Evolutionary conservation across 2,329 filamentous ascomycete genomes (phyloP).

Genomic region (Cercospora zeae-maydis): DNA sequence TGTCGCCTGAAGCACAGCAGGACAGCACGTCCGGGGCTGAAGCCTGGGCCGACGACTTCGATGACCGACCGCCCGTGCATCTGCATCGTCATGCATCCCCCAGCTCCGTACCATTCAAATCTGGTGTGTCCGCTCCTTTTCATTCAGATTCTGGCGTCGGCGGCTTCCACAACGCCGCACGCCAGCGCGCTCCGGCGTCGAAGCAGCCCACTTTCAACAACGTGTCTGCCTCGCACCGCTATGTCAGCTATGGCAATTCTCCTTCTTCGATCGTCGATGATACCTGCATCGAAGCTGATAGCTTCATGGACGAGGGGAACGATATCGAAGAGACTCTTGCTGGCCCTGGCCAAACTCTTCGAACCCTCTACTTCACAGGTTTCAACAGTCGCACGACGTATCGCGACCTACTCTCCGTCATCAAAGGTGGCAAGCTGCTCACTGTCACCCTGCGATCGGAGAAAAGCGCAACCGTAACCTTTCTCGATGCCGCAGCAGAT

Average conservation of each 20-base stretch:
- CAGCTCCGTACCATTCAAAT: slow-evolving; percentile 14
- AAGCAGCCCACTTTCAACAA: slow-evolving; percentile 10
- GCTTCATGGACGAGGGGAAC: slow-evolving; percentile 18
- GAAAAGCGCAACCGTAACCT: slow-evolving; percentile 63
- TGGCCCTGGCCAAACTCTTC: slow-evolving; percentile 12
- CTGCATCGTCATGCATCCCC: slow-evolving; percentile 2
- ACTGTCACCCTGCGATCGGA: slow-evolving; percentile 65
- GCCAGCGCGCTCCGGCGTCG: not conserved
- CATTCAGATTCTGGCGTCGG: slow-evolving; percentile 17
- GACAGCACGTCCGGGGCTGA: not conserved
- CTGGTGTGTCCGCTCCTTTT: slow-evolving; percentile 15
- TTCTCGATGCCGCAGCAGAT: slow-evolving; percentile 59
- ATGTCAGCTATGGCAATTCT: slow-evolving; percentile 21
- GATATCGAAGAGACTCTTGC: not conserved
- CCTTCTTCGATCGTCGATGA: slow-evolving; percentile 25
- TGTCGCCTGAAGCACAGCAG: slow-evolving; percentile 2
- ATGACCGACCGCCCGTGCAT: slow-evolving; percentile 8
- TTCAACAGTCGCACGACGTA: slow-evolving; percentile 62
- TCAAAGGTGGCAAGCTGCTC: slow-evolving; percentile 68
- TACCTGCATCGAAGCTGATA: slow-evolving; percentile 23
- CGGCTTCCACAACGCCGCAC: slow-evolving; percentile 12
- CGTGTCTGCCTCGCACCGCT: slow-evolving; percentile 15
- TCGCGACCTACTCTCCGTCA: slow-evolving; percentile 59
- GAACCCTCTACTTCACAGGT: slow-evolving; percentile 62
- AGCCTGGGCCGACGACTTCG: slow-evolving; percentile 27